Conservation (phyloP, 2,329 filamentous ascomycete species). For the Talaromyces atroroseus region DNA sequence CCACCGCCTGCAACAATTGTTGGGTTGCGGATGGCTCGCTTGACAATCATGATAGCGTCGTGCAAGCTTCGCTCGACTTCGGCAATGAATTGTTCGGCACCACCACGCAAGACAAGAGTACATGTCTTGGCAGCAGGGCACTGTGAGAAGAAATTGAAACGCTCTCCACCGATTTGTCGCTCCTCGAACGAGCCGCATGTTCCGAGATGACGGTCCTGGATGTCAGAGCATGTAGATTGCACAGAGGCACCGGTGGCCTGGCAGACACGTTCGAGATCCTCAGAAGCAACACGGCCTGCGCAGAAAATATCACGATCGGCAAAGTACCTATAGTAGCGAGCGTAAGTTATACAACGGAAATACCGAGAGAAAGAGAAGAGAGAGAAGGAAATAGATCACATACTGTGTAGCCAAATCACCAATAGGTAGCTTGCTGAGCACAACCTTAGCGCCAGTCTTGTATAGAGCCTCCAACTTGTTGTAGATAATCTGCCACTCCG, state of each 20-base stretch:
- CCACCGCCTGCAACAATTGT: constrained; percentile 93
- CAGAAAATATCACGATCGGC: constrained; percentile 98
- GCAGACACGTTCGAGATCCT: constrained; percentile 94
- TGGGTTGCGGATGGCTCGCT: constrained; percentile 92
- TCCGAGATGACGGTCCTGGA: constrained; percentile 80
- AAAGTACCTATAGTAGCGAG: constrained; percentile 57
- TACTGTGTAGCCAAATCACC: constrained; percentile 92
- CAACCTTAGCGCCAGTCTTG: constrained; percentile 93
- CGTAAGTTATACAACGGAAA: background rate
- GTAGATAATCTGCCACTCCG: constrained; percentile 99
- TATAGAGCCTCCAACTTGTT: constrained; percentile 95
- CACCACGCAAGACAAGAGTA: constrained; percentile 88
- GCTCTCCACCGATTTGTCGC: constrained; percentile 92
- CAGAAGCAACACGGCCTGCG: constrained; percentile 81
- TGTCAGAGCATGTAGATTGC: constrained; percentile 96
- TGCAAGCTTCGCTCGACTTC: constrained; percentile 96
- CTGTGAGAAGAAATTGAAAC: constrained; percentile 97
- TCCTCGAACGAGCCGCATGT: constrained; percentile 89
- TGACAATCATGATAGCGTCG: constrained; percentile 99
- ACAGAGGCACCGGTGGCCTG: constrained; percentile 88
- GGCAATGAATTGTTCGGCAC: constrained; percentile 97
- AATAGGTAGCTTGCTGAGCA: constrained; percentile 94
- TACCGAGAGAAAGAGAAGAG: background rate
- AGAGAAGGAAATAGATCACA: constrained; percentile 11
- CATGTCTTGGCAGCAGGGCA: constrained; percentile 95